phyloP scores from a whole-genome alignment of 169 alveolate genomes.

The Perkinsus marinus region DNA sequence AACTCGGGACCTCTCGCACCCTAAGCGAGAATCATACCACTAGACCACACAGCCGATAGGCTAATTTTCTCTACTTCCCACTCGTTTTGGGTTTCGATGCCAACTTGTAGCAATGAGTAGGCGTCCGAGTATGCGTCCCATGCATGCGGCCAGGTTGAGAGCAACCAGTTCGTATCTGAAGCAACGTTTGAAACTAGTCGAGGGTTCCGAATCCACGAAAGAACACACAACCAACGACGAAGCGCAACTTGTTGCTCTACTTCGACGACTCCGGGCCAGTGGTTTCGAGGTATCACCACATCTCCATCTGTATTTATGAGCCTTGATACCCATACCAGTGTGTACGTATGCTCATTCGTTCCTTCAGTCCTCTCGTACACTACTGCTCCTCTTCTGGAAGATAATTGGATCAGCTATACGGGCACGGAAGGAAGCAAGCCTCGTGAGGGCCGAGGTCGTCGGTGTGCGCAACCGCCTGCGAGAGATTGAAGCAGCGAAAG shows the following conservation, averaged over 20 bases:
- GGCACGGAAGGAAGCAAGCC: neutral
- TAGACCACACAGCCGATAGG: constrained; percentile 68
- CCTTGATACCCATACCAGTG: no score
- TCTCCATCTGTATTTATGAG: neutral
- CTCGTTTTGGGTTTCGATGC: neutral
- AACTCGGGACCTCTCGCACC: constrained; percentile 99
- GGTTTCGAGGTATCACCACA: neutral
- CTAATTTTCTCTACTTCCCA: no score
- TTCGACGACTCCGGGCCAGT: neutral
- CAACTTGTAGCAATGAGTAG: neutral
- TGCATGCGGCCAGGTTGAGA: neutral
- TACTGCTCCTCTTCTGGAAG: neutral
- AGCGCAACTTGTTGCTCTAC: neutral
- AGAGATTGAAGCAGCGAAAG: neutral
- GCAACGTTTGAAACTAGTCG: neutral
- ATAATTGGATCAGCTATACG: neutral
- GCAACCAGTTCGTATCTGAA: neutral
- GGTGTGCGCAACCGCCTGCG: neutral
- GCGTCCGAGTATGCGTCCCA: no score
- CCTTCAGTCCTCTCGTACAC: neutral
- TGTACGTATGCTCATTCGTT: no score
- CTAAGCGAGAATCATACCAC: constrained; percentile 97
- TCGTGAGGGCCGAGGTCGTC: neutral
- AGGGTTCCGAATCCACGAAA: neutral
- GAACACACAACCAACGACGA: neutral